Conservation (phyloP, 2,329 filamentous ascomycete species). For the Dothiorella sarmentorum region DNA sequence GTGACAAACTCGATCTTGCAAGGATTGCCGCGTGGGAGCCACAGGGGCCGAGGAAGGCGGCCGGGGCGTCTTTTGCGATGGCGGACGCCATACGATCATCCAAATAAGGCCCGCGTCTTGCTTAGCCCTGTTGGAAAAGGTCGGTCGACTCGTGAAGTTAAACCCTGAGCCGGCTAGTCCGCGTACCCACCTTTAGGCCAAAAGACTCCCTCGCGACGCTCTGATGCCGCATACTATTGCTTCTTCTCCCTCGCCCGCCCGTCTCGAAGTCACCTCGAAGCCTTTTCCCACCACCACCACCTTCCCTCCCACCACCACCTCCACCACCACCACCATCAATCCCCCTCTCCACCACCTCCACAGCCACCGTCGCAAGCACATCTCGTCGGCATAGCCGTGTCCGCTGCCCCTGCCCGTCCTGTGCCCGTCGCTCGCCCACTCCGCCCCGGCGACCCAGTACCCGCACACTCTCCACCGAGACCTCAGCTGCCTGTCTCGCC, state of each 20-base stretch:
- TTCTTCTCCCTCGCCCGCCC: conserved; percentile 17
- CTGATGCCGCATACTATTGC: conserved; percentile 18
- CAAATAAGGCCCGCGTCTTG: conserved; percentile 19
- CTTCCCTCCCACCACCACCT: conserved; percentile 20
- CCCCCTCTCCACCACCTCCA: not conserved
- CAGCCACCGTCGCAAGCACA: conserved; percentile 1
- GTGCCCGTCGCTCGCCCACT: conserved; percentile 17
- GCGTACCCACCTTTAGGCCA: conserved; percentile 18
- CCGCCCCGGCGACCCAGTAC: conserved; percentile 3
- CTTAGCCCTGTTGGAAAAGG: conserved; percentile 17
- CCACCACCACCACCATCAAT: not conserved
- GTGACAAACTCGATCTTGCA: conserved; percentile 19
- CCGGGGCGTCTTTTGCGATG: conserved; percentile 17
- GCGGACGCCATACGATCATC: conserved; percentile 18
- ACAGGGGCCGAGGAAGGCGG: conserved; percentile 18
- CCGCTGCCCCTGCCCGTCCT: conserved; percentile 16
- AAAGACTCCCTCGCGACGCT: conserved; percentile 18
- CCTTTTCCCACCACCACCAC: conserved; percentile 3
- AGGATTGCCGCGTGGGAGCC: conserved; percentile 19
- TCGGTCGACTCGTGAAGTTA: conserved; percentile 17
- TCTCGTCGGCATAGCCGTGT: conserved; percentile 2
- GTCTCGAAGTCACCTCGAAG: not conserved
- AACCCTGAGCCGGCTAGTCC: conserved; percentile 19
- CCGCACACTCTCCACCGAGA: conserved; percentile 11
- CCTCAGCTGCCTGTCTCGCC: conserved; percentile 11